phyloP scores from a whole-genome alignment of 2,329 filamentous ascomycete species.

The Pseudogymnoascus sp. region DNA sequence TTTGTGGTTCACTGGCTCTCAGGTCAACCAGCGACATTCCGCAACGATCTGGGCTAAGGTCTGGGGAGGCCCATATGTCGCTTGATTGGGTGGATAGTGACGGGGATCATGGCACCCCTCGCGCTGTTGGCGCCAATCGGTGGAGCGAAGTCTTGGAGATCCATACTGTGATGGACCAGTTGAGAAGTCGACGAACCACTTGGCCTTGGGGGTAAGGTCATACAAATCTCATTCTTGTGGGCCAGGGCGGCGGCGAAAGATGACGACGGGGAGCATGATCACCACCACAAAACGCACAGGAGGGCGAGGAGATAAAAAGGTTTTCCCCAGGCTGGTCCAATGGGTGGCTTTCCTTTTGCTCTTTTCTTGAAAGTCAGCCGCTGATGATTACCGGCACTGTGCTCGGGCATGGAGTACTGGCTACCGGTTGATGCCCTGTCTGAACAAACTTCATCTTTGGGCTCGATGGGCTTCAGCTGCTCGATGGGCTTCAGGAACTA shows the following conservation, averaged over 20 bases:
- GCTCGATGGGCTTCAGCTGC: background rate
- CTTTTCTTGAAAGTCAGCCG: background rate
- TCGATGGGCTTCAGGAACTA: background rate
- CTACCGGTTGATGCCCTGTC: background rate
- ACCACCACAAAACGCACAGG: background rate
- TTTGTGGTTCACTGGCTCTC: slow-evolving; percentile 3
- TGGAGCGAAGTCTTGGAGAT: background rate
- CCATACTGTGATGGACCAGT: background rate
- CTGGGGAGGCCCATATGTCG: slow-evolving; percentile 3
- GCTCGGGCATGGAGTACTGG: background rate
- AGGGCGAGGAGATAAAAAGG: background rate
- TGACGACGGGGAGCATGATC: background rate
- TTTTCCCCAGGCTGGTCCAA: background rate
- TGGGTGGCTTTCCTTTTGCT: background rate
- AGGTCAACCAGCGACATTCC: slow-evolving; percentile 1
- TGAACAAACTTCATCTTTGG: background rate
- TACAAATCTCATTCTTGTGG: slow-evolving; percentile 6
- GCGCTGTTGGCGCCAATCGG: background rate
- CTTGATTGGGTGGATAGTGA: slow-evolving; percentile 8
- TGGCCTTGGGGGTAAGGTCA: background rate
- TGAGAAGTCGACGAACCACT: background rate
- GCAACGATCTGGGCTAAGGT: background rate
- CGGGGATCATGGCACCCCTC: slow-evolving; percentile 6
- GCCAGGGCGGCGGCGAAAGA: slow-evolving; percentile 1
- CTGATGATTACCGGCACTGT: background rate